These are phyloP conservation scores for Fusarium albosuccineum DNA, from an alignment of 2,329 filamentous ascomycete genomes.

Conservation along the genomic window DNA sequence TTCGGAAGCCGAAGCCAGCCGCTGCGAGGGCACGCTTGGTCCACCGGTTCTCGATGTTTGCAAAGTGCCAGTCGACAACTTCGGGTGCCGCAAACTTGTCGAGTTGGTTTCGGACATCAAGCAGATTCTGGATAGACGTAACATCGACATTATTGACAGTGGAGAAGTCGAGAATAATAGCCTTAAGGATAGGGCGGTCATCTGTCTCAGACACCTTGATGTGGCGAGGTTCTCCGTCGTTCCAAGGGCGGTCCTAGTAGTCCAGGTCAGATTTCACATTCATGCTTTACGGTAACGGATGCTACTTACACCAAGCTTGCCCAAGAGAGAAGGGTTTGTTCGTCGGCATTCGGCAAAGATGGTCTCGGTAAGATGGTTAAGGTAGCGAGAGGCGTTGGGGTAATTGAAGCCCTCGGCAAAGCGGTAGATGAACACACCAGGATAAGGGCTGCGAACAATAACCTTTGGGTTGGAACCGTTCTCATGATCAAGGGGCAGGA, in stretches of 20 bases:
- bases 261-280: conserved; percentile 20
- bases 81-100: conserved; percentile 63
- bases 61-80: conserved; percentile 64
- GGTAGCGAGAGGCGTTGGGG: conserved; percentile 64
- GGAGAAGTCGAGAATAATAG: conserved; percentile 69
- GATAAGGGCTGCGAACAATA: conserved; percentile 60
- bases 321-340: conserved; percentile 58
- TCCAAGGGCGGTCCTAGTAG: conserved; percentile 67
- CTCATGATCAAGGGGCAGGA: conserved; percentile 62
- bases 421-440: conserved; percentile 68
- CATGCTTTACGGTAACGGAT: neutral
- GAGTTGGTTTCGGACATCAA: conserved; percentile 67
- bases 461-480: conserved; percentile 65
- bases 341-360: conserved; percentile 61
- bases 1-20: conserved; percentile 64
- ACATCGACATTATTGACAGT: conserved; percentile 69
- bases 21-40: conserved; percentile 67
- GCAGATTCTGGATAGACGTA: conserved; percentile 66
- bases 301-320: conserved; percentile 60
- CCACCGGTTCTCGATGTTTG: conserved; percentile 67
- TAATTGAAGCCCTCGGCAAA: conserved; percentile 70
- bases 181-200: conserved; percentile 65
- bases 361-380: conserved; percentile 62
- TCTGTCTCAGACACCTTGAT: conserved; percentile 48
- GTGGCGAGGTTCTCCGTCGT: conserved; percentile 61